These are phyloP conservation scores for Backusella psychrophila DNA, from an alignment of 192 early-diverging fungal genomes.

Conservation along the genomic window DNA sequence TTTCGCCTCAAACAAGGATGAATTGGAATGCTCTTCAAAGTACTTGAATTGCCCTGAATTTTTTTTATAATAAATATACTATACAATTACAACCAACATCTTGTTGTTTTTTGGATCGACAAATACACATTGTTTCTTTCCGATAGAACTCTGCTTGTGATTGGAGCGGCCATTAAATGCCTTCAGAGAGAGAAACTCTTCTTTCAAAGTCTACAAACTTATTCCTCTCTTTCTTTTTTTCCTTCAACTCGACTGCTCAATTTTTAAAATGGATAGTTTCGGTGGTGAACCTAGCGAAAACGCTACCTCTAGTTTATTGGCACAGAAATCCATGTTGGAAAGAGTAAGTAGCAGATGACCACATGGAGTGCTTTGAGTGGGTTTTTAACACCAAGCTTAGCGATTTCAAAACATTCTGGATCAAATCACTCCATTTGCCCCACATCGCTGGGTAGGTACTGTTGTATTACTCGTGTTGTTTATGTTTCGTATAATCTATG, in stretches of 20 bases:
- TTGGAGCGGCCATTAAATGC: background rate
- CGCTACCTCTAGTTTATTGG: constrained; percentile 19
- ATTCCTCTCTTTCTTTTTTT: background rate
- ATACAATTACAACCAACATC: too few relatives aligned
- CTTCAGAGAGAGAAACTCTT: background rate
- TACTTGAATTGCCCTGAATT: too few relatives aligned
- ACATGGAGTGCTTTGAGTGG: too few relatives aligned
- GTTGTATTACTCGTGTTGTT: constrained; percentile 61
- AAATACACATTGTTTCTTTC: too few relatives aligned
- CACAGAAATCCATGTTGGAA: constrained; percentile 29
- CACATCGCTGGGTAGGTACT: constrained; percentile 76
- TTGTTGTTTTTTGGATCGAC: too few relatives aligned
- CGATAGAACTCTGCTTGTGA: background rate
- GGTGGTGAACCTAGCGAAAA: constrained; percentile 15
- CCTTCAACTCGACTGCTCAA: background rate
- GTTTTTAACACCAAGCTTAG: constrained; percentile 32
- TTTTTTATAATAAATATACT: too few relatives aligned
- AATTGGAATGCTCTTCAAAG: too few relatives aligned
- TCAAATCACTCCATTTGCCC: constrained; percentile 71
- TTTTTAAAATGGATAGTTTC: constrained; percentile 11
- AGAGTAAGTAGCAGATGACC: constrained; percentile 27
- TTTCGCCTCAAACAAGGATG: too few relatives aligned
- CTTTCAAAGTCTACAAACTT: too few relatives aligned
- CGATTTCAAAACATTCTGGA: constrained; percentile 81
- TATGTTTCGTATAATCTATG: constrained; percentile 72